These are phyloP conservation scores for Phaseolus coccineus DNA, from an alignment of 331 rosid species.

Conservation along the genomic window DNA sequence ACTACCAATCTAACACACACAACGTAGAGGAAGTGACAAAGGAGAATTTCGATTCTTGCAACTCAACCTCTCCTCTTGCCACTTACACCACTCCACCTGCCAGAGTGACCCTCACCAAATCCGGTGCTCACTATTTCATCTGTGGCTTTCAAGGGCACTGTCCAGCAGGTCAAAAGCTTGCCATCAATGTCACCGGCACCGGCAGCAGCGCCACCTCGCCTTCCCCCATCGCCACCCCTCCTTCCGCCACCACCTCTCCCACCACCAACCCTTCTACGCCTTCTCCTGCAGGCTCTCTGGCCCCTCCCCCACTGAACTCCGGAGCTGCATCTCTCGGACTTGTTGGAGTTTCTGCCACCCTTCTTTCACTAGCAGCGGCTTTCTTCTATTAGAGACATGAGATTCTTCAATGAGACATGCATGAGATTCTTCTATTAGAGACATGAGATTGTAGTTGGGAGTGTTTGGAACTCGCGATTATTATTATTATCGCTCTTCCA, in stretches of 20 bases:
- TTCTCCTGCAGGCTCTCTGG: conserved; percentile 31
- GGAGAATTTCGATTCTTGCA: conserved; percentile 57
- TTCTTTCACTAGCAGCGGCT: conserved; percentile 52
- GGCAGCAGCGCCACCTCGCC: conserved; percentile 4
- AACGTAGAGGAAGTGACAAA: conserved; percentile 71
- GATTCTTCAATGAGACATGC: neutral
- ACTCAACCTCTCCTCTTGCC: conserved; percentile 46
- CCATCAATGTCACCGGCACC: conserved; percentile 45
- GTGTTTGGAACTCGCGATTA: conserved; percentile 29
- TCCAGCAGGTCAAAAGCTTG: conserved; percentile 46
- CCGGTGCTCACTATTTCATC: conserved; percentile 55
- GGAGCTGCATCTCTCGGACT: conserved; percentile 46
- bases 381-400: conserved; percentile 53
- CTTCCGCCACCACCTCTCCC: conserved; percentile 16
- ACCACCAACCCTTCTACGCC: conserved; percentile 43
- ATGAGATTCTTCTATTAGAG: conserved; percentile 22
- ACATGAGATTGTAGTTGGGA: conserved; percentile 29
- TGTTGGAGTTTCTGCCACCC: conserved; percentile 47
- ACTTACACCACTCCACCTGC: conserved; percentile 49
- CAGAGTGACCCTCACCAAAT: conserved; percentile 50
- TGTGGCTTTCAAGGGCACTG: conserved; percentile 51
- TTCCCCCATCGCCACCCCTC: conserved; percentile 17
- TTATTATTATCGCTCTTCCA: neutral
- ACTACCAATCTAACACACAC: conserved; percentile 48
- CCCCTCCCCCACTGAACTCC: conserved; percentile 49